Conservation (phyloP, 805 yeast species). For the Ogataea minuta region DNA sequence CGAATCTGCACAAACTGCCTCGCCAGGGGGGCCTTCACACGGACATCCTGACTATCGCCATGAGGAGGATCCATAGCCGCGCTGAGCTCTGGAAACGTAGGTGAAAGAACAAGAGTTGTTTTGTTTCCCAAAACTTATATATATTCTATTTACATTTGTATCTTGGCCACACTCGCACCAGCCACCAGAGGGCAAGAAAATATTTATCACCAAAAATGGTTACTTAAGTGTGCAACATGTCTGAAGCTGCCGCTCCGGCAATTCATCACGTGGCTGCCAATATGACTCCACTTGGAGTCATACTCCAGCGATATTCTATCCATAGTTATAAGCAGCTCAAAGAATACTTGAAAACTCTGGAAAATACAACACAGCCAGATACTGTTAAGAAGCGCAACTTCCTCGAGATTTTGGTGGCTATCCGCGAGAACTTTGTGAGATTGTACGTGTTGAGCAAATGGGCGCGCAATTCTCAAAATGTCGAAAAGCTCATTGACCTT, state of each 20-base stretch:
- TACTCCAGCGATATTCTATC: conserved; percentile 57
- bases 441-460: conserved; percentile 86
- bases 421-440: conserved; percentile 82
- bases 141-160: conserved; percentile 9
- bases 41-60: background rate
- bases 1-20: conserved; percentile 17
- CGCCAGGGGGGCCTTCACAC: conserved; percentile 1
- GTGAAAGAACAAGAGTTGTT: background rate
- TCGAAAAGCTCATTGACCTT: conserved; percentile 76
- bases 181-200: conserved; percentile 13
- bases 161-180: conserved; percentile 7
- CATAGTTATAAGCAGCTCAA: conserved; percentile 63
- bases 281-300: conserved; percentile 60
- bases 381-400: conserved; percentile 64
- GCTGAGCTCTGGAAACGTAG: background rate
- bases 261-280: conserved; percentile 74
- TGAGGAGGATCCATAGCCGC: background rate
- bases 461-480: conserved; percentile 71
- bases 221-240: conserved; percentile 5
- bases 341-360: conserved; percentile 58
- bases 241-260: conserved; percentile 22
- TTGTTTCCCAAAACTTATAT: conserved; percentile 1
- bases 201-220: conserved; percentile 1
- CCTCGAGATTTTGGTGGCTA: conserved; percentile 61
- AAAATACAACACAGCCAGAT: conserved; percentile 52